Evolutionary conservation across 345 rosid genomes (phyloP).

Genomic region (Aethionema arabicum): DNA sequence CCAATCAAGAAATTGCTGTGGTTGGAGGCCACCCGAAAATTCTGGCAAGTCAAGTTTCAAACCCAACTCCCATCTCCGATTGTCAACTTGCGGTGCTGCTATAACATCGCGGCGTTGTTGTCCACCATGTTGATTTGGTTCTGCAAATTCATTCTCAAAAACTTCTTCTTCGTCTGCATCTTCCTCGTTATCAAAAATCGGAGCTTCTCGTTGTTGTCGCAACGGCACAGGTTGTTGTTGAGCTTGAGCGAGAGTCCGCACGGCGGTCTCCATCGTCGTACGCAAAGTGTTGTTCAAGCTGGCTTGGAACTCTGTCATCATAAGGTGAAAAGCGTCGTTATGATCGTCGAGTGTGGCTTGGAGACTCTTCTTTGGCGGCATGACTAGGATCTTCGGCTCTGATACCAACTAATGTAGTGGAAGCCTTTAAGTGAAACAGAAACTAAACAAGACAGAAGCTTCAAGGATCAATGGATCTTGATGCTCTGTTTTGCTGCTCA

Average conservation of each 20-base stretch:
- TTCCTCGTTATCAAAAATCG: neutral
- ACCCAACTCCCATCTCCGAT: neutral
- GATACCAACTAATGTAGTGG: neutral
- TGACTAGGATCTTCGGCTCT: neutral
- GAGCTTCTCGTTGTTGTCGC: neutral
- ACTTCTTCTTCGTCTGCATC: neutral
- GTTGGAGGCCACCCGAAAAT: neutral
- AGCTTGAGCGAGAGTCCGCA: neutral
- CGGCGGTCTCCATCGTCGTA: neutral
- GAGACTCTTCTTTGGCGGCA: neutral
- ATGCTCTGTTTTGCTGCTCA: neutral
- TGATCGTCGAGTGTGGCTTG: neutral
- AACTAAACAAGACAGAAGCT: neutral
- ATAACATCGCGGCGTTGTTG: no score
- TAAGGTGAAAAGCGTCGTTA: neutral
- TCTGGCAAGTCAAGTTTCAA: neutral
- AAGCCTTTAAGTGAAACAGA: no score
- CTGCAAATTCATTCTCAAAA: no score
- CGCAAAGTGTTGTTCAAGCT: neutral
- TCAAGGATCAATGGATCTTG: neutral
- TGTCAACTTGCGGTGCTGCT: neutral
- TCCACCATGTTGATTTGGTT: no score
- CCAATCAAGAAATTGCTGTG: neutral
- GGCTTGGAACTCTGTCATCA: neutral
- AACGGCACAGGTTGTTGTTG: neutral